Evolutionary conservation across 495 filamentous ascomycete genomes (phyloP), one percentile per base, ranked within the genome.

Genomic region (Pseudoneurospora amorphoporcata): DNA sequence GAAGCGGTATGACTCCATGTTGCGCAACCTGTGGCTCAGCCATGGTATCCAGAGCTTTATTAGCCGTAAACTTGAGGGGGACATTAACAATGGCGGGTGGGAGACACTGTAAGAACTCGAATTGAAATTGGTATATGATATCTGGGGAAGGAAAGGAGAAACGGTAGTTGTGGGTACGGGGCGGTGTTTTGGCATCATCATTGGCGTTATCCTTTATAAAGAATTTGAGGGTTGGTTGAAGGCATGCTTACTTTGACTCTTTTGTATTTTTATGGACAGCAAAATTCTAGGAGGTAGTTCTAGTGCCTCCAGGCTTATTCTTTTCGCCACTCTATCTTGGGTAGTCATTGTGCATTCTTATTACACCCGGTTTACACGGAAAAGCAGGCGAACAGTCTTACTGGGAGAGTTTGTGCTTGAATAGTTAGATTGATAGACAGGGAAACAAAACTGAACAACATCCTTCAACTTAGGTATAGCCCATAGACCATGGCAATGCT

Each of bases 1-100:
- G 81, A 93, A 92, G 77, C 88, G 95, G 42, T 99, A 98, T 81
- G 95, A 99, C 80, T 87, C 90, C 65, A 87, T 98, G 74, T 83
- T 97, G 43, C 86, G 95, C 69, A 92, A 89, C 75, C 88, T 94
- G 35, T 98, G 96, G 95, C 84, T 99, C 72, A 88, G 90, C 32
- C 94, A 97, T 75, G 88, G 90, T 32, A 88, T 98, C 40, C 94
- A 93, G n/a, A 94, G 91, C 68, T 91, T 90, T 41, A 97, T 99
- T 77, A 90, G 90, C 70, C 86, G 95, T 73, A 94, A 94, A 80
- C 82, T 98, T 73, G 95, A 99, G 83, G 91, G 91, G 12, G 95
- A 99, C 77, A 92, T 97, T 58, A 98, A 98, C 78, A 97, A 91
- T 74, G 95, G 95, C 8, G 95, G 95, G 3, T 99, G 95, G 95